Percentiles rank a stretch among this genome's conserved stretches.
Conservation (phyloP, 805 yeast genomes). For the Pichia nanzhaoensis region DNA sequence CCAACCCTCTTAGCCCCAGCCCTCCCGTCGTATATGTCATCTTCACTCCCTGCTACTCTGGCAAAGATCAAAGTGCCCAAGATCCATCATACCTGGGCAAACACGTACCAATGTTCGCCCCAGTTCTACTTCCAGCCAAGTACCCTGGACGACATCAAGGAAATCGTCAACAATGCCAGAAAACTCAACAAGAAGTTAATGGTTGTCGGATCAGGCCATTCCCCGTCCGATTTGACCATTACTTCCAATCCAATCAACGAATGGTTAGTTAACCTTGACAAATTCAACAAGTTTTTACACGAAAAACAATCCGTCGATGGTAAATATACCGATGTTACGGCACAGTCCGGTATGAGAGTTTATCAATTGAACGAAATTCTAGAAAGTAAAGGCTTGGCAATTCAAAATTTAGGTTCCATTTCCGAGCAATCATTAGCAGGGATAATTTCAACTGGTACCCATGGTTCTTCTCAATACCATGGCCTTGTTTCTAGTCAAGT, state of each 20-base stretch:
- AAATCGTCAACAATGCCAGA: slow-evolving; percentile 61
- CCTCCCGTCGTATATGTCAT: slow-evolving; percentile 7
- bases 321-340: slow-evolving; percentile 78
- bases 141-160: slow-evolving; percentile 57
- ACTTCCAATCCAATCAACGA: slow-evolving; percentile 45
- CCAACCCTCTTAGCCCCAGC: no score
- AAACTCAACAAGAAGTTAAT: slow-evolving; percentile 56
- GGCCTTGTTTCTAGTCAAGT: slow-evolving; percentile 86
- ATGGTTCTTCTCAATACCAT: slow-evolving; percentile 90
- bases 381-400: slow-evolving; percentile 59
- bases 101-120: slow-evolving; percentile 74
- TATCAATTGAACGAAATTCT: slow-evolving; percentile 65
- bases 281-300: slow-evolving; percentile 46
- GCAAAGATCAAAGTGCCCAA: slow-evolving; percentile 32
- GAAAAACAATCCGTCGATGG: slow-evolving; percentile 46
- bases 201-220: slow-evolving; percentile 90
- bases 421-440: slow-evolving; percentile 93
- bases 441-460: slow-evolving; percentile 94
- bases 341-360: slow-evolving; percentile 88
- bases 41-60: slow-evolving; percentile 22
- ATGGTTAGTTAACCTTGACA: slow-evolving; percentile 85
- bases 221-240: slow-evolving; percentile 89
- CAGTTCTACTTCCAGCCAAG: slow-evolving; percentile 74
- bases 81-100: slow-evolving; percentile 80
- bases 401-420: slow-evolving; percentile 90